Conservation (phyloP, 164 flowering plant species). For the Magnolia sinica region DNA sequence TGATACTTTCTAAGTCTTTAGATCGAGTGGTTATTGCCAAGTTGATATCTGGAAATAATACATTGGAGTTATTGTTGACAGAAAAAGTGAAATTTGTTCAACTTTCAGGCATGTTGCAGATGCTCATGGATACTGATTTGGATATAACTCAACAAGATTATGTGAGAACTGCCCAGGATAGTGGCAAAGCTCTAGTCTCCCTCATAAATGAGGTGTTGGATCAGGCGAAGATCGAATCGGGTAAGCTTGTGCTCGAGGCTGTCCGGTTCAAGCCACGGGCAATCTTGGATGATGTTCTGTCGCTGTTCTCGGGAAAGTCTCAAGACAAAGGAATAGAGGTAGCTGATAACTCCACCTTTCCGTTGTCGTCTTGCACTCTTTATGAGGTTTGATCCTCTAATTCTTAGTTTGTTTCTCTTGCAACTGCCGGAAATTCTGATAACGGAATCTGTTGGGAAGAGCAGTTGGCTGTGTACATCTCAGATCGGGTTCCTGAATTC, state of each 20-base stretch:
- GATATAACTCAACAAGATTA: constrained; percentile 90
- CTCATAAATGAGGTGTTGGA: constrained; percentile 90
- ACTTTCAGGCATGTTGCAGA: constrained; percentile 79
- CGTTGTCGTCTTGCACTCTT: too few species aligned
- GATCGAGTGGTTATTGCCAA: too few species aligned
- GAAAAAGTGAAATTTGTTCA: not conserved
- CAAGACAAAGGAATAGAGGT: constrained; percentile 95
- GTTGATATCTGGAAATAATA: not conserved
- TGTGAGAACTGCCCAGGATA: constrained; percentile 85
- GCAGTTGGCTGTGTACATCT: constrained; percentile 84
- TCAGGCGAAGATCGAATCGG: constrained; percentile 95
- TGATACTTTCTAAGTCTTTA: too few species aligned
- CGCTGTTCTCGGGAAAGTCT: constrained; percentile 89
- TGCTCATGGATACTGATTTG: constrained; percentile 90
- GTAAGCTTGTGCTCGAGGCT: constrained; percentile 93
- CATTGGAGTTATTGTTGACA: not conserved
- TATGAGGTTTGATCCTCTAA: not conserved
- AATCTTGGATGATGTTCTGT: constrained; percentile 79
- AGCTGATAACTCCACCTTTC: not conserved
- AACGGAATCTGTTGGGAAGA: constrained; percentile 18
- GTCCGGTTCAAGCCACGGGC: constrained; percentile 71
- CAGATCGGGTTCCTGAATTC: constrained; percentile 74
- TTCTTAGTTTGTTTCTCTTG: constrained; percentile 5
- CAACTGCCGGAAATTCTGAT: constrained; percentile 8
- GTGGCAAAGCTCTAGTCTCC: constrained; percentile 89